Evolutionary conservation across 192 early-diverging fungal genomes (phyloP).

Genomic region (Coemansia asiatica): DNA sequence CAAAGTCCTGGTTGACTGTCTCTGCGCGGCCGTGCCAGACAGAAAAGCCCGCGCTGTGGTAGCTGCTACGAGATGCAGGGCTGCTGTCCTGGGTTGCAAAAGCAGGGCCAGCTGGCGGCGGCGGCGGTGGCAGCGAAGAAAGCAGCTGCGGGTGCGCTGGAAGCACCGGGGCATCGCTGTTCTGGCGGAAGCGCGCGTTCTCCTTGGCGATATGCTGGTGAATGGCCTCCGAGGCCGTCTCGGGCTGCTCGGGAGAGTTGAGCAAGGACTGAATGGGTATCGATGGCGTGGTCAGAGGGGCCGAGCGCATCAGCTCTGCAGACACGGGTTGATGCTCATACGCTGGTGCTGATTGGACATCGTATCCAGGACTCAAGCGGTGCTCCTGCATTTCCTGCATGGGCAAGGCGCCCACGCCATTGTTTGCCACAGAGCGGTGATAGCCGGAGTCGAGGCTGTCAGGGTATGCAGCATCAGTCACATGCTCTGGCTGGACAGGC

Average conservation of each 20-base stretch:
- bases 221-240: slow-evolving; percentile 19
- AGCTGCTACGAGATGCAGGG: slow-evolving; percentile 48
- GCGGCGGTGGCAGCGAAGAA: not conserved
- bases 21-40: slow-evolving; percentile 45
- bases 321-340: slow-evolving; percentile 11
- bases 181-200: slow-evolving; percentile 46
- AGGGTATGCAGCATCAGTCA: slow-evolving; percentile 28
- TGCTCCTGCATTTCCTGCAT: slow-evolving; percentile 52
- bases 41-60: slow-evolving; percentile 51
- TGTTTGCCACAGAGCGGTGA: slow-evolving; percentile 12
- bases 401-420: slow-evolving; percentile 12
- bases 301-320: not conserved
- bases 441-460: slow-evolving; percentile 14
- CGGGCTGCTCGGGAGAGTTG: slow-evolving; percentile 33
- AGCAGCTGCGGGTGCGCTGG: slow-evolving; percentile 10
- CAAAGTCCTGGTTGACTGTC: slow-evolving; percentile 45
- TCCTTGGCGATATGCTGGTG: slow-evolving; percentile 49
- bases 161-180: slow-evolving; percentile 26
- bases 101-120: slow-evolving; percentile 8
- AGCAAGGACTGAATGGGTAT: slow-evolving; percentile 49
- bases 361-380: slow-evolving; percentile 10
- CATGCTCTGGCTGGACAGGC: slow-evolving; percentile 18
- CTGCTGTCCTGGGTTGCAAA: slow-evolving; percentile 34
- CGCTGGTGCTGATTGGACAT: slow-evolving; percentile 9
- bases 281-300: slow-evolving; percentile 13